Evolutionary conservation across 169 alveolate species (phyloP), one percentile per base, ranked within the genome.

Genomic region (Cryptosporidium muris): DNA sequence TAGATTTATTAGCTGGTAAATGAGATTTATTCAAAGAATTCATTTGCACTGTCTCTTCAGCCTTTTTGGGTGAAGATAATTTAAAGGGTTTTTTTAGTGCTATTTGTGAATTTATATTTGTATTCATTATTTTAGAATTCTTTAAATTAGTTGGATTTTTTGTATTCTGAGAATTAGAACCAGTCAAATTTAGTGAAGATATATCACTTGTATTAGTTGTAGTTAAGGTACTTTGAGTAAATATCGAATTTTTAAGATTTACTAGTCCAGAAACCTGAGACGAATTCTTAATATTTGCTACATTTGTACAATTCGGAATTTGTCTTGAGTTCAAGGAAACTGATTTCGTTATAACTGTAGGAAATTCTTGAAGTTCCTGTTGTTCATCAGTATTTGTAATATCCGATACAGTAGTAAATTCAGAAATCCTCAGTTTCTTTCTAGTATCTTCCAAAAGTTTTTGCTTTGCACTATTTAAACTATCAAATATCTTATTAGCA

Each of bases 401-500:
- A 25, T 25, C 25, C 25, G 25, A 25, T 25, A 25, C 25, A 25
- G 25, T 25, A 25, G 25, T 25, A 25, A 25, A 25, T 25, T 25
- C 25, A 25, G 25, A 25, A 25, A 25, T 25, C 14, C 82, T 66
- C 74, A 74, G 25, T 58, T 74, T 74, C 45, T 47, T 74, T 45
- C 60, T 68, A 0, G 63, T 74, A 7, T 74, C 85, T 54, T 58
- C 43, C 6, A 74, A 16, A 12, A 74, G 51, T 60, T 74, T 74
- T 45, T 36, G 36, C 36, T 74, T 74, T 8, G 51, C 64, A 60
- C 8, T 36, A 58, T 60, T 56, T 58, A 74, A 25, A 4, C 85
- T 58, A 2, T 8, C n/a, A 7, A 74, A 9, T 42, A 74, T 45
- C 16, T 60, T 74, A 4, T 48, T 12, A 14, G 60, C n/a, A 42